phyloP scores from a whole-genome alignment of 495 filamentous ascomycete species.

The Sporormia fimetaria region DNA sequence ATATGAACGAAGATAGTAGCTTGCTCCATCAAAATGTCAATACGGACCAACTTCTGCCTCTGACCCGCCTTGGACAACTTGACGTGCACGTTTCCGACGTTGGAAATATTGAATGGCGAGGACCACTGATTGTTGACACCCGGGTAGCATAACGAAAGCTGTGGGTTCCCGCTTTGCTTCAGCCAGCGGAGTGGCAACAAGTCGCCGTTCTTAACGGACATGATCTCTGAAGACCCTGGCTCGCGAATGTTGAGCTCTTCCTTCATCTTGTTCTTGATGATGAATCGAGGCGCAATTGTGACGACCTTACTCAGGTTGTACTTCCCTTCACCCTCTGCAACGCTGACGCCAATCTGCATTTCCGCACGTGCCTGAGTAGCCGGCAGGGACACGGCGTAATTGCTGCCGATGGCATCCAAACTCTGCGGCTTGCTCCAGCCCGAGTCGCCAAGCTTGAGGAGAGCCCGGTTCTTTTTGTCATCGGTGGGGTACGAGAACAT shows the following conservation, averaged over 20 bases:
- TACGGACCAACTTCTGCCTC: slow-evolving; percentile 73
- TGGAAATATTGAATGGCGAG: slow-evolving; percentile 91
- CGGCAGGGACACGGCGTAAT: slow-evolving; percentile 69
- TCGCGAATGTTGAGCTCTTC: slow-evolving; percentile 85
- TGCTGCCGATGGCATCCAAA: slow-evolving; percentile 96
- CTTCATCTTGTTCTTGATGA: slow-evolving; percentile 81
- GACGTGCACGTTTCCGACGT: slow-evolving; percentile 80
- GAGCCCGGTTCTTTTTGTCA: slow-evolving; percentile 77
- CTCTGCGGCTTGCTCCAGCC: slow-evolving; percentile 94
- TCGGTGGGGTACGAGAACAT: slow-evolving; percentile 91
- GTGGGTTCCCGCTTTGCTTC: slow-evolving; percentile 65
- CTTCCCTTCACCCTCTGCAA: slow-evolving; percentile 87
- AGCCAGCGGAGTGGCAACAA: slow-evolving; percentile 80
- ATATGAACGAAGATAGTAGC: slow-evolving; percentile 89
- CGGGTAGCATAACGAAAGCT: slow-evolving; percentile 85
- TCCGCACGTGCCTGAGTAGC: slow-evolving; percentile 60
- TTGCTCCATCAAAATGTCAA: slow-evolving; percentile 82
- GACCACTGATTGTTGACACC: slow-evolving; percentile 97
- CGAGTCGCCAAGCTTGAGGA: slow-evolving; percentile 77
- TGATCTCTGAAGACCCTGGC: slow-evolving; percentile 71
- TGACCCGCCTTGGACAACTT: slow-evolving; percentile 86
- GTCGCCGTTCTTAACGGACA: slow-evolving; percentile 61
- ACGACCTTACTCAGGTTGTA: slow-evolving; percentile 94
- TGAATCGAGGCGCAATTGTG: slow-evolving; percentile 84
- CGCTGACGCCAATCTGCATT: slow-evolving; percentile 78